Evolutionary conservation across 208 protist genomes (phyloP), one percentile per base, ranked within the genome.

Genomic region (Acanthamoeba castellanii): DNA sequence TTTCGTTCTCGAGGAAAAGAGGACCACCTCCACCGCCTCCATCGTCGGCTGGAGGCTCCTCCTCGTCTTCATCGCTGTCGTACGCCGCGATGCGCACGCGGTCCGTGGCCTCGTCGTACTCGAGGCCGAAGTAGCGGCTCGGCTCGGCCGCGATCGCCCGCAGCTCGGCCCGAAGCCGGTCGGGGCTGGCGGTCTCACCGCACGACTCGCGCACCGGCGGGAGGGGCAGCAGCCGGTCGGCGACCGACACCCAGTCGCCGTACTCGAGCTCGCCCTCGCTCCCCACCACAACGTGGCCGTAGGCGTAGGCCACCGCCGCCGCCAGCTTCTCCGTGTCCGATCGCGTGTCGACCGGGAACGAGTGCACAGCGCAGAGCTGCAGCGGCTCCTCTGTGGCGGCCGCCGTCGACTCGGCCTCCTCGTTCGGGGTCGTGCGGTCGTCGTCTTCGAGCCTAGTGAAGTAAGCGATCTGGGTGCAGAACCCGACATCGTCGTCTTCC

Each of bases 391-490:
- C 47, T 11, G 47, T 11, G 47, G 47, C 47, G 7, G 47, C 47
- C 6, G 55, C 9, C 5, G 18, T 25, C 55, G 55, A 4, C 55
- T 8, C 9, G 13, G 8, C 16, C 2, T 4, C 55, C 2, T 61
- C 55, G 55, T 4, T 3, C 55, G 55, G 18, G 18, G 55, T 14
- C 6, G 55, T 22, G 55, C 2, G 55, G 9, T 8, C 55, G 13
- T 4, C 55, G 2, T 61, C 55, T 4, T 22, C 55, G 2, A 25
- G 55, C 8, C 68, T 6, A 30, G 68, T 76, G n/a, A 76, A 76
- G n/a, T 45, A 76, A 9, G 68, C 68, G 30, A 76, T 76, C 68
- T 76, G 68, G 1, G 68, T 76, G n/a, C 68, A 76, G 68, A 76
- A 76, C 34, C 68, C 68, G 9, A 76, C 68, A 20, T 42, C 68